phyloP scores from a whole-genome alignment of 176 grass and related monocot genomes.

The Tillandsia fasciculata region DNA sequence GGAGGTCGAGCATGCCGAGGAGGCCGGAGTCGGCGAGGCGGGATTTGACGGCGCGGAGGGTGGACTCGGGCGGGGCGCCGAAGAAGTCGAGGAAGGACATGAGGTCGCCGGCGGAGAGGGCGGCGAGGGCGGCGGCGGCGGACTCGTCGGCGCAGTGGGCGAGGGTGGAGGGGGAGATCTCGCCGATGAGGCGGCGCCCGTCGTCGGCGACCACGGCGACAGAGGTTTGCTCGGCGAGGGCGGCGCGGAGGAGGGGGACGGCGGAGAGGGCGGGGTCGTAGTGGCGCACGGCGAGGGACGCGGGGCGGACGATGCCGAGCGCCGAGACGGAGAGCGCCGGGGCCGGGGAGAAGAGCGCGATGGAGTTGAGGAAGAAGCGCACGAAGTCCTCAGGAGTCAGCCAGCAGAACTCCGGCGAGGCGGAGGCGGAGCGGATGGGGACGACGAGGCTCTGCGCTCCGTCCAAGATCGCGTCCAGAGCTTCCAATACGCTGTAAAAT shows the following conservation, averaged over 20 bases:
- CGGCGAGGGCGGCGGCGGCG: slow-evolving; percentile 33
- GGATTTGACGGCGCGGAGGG: slow-evolving; percentile 24
- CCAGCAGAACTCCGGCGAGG: slow-evolving; percentile 45
- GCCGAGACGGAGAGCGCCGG: slow-evolving; percentile 41
- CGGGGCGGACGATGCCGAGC: slow-evolving; percentile 36
- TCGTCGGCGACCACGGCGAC: slow-evolving; percentile 37
- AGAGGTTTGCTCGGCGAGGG: slow-evolving; percentile 27
- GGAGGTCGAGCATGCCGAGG: slow-evolving; percentile 41
- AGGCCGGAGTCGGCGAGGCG: slow-evolving; percentile 30
- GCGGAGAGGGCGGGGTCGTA: slow-evolving; percentile 18
- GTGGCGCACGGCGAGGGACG: slow-evolving; percentile 23
- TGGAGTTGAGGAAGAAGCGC: slow-evolving; percentile 64
- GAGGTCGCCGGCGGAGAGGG: slow-evolving; percentile 43
- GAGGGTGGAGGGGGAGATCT: slow-evolving; percentile 59
- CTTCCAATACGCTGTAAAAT: slow-evolving; percentile 38
- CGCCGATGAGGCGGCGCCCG: slow-evolving; percentile 20
- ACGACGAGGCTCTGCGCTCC: slow-evolving; percentile 50
- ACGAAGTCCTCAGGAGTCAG: slow-evolving; percentile 60
- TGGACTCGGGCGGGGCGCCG: slow-evolving; percentile 4
- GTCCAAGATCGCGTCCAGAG: slow-evolving; percentile 50
- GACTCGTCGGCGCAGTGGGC: slow-evolving; percentile 23
- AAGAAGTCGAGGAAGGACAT: slow-evolving; percentile 31
- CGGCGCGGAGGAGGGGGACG: slow-evolving; percentile 28
- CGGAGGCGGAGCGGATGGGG: slow-evolving; percentile 23
- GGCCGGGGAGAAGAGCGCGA: slow-evolving; percentile 38